Evolutionary conservation across 768 basidiomycete species (phyloP).

Genomic region (Termitomyces sp.): DNA sequence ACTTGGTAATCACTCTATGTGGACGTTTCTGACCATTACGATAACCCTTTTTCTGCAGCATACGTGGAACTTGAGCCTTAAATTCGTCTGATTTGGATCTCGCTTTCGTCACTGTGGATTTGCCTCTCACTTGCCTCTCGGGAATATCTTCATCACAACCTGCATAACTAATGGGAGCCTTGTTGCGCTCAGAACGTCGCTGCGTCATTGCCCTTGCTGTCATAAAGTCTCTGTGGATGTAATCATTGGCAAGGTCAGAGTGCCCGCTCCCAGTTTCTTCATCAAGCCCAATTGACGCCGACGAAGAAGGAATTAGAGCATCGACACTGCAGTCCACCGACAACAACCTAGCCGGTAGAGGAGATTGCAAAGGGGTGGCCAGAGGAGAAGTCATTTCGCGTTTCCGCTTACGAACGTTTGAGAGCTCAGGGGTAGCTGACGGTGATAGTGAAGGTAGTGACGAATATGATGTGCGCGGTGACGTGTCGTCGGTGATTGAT

Average conservation of each 20-base stretch:
- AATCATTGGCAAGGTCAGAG: background rate
- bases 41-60: background rate
- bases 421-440: background rate
- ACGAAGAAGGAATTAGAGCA: background rate
- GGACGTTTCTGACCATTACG: background rate
- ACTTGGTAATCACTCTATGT: background rate
- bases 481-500: background rate
- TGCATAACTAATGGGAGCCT: background rate
- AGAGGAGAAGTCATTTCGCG: background rate
- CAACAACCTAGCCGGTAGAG: background rate
- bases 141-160: slow-evolving; percentile 2
- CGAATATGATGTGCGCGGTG: background rate
- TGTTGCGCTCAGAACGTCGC: slow-evolving; percentile 2
- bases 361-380: background rate
- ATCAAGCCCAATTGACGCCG: background rate
- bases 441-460: background rate
- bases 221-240: background rate
- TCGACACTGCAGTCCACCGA: background rate
- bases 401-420: background rate
- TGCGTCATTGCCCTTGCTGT: background rate
- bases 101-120: background rate
- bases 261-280: background rate
- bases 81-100: background rate
- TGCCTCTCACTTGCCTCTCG: background rate
- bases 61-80: background rate